Evolutionary conservation across 1,284 basidiomycete genomes (phyloP), one percentile per base, ranked within the genome.

Genomic region (Tausonia pullulans): DNA sequence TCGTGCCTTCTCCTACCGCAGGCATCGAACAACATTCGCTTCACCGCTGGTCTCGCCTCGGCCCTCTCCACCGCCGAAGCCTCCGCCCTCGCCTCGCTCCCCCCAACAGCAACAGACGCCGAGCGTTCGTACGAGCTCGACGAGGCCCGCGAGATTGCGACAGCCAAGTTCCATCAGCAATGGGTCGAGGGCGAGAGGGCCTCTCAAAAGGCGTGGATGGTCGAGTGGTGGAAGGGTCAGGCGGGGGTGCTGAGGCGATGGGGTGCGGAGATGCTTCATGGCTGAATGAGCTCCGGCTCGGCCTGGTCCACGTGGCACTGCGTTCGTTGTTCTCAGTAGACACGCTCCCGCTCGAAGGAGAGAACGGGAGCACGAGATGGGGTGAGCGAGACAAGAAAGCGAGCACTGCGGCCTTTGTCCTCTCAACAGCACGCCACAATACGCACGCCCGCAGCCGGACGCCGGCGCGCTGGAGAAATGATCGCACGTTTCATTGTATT

Each of bases 1-100:
- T 16, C 8, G 11, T 53, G 41, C 14, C 48, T 8, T 53, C 51
- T 49, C 27, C 44, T 53, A 7, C 16, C 16, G 13, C 51, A 61
- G 60, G 60, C 60, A 10, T 61, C 60, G 46, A 61, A 61, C n/a
- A 61, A 61, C 39, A 44, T 43, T 16, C 60, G 60, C 13, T 61
- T 61, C 43, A 16, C 60, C 3, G 49, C 60, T 4, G 46, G 41
- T 43, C 51, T 61, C 50, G 14, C 49, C 6, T 39, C 43, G 16
- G 60, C 48, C 6, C 50, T 61, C 16, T 39, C 60, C 2, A 27
- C 27, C 27, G 27, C 27, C 27, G 27, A 27, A 27, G 27, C 27
- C 27, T 27, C 27, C 27, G 27, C 27, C 27, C 27, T 27, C 27
- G 27, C 27, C 27, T 40, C 39, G 10, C 51, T 61, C 14, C 60